phyloP scores from a whole-genome alignment of 2,329 filamentous ascomycete species.

The Fusarium nelsonii region DNA sequence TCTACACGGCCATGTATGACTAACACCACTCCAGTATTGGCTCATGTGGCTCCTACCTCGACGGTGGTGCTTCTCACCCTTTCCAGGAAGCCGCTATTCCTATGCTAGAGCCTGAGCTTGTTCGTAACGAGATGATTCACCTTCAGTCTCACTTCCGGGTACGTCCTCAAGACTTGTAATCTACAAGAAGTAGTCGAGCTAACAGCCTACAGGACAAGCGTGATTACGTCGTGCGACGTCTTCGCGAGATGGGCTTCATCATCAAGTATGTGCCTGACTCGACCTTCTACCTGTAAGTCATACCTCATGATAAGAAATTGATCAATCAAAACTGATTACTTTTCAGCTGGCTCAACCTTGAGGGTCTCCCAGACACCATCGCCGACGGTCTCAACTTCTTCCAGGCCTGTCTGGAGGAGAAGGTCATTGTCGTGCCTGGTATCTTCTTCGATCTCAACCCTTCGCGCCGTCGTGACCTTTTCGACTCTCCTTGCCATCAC shows the following conservation, averaged over 20 bases:
- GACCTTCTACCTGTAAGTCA: conserved; percentile 88
- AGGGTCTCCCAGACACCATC: conserved; percentile 80
- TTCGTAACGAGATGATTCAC: conserved; percentile 87
- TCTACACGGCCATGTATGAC: neutral
- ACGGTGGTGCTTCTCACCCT: conserved; percentile 92
- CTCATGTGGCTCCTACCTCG: conserved; percentile 92
- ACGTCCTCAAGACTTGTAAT: conserved; percentile 42
- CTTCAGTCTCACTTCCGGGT: conserved; percentile 87
- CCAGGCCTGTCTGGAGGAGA: conserved; percentile 90
- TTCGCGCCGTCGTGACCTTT: conserved; percentile 86
- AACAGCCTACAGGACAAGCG: conserved; percentile 76
- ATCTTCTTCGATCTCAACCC: conserved; percentile 99
- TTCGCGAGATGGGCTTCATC: conserved; percentile 87
- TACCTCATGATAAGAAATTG: too few species aligned
- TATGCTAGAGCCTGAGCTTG: conserved; percentile 89
- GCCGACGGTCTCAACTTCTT: conserved; percentile 97
- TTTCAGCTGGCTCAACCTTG: conserved; percentile 68
- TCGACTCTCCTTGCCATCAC: conserved; percentile 94
- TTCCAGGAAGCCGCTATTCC: conserved; percentile 94
- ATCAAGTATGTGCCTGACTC: conserved; percentile 88
- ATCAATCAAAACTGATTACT: conserved; percentile 10
- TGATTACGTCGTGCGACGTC: conserved; percentile 85
- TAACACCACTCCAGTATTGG: conserved; percentile 70
- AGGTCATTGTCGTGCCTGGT: conserved; percentile 95
- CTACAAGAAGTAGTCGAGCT: conserved; percentile 11